Percentiles rank a stretch among this genome's conserved stretches.
Evolutionary conservation across 176 grass and related monocot genomes (phyloP).

Genomic region (Carex kokanica): DNA sequence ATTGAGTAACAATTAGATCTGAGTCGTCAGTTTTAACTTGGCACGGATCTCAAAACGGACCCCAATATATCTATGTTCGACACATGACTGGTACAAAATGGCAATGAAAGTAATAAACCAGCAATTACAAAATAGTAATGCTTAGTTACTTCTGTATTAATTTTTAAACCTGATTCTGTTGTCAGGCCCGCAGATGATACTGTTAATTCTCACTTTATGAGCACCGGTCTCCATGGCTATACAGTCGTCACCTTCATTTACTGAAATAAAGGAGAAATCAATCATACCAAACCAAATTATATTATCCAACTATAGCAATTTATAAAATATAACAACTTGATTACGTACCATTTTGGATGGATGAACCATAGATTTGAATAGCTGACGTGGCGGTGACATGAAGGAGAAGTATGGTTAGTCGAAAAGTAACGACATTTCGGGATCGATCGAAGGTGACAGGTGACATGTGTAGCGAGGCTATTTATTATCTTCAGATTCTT

Average conservation of each 20-base stretch:
- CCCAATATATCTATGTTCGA: slow-evolving; percentile 3
- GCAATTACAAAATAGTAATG: slow-evolving; percentile 14
- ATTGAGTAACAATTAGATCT: too few relatives aligned
- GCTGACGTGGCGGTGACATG: slow-evolving; percentile 12
- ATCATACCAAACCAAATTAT: not conserved
- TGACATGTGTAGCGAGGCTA: slow-evolving; percentile 36
- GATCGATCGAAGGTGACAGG: slow-evolving; percentile 31
- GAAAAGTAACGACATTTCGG: slow-evolving; percentile 13
- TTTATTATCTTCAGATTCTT: slow-evolving; percentile 32
- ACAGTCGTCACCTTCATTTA: slow-evolving; percentile 42
- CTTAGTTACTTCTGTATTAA: not conserved
- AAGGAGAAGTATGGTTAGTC: slow-evolving; percentile 34
- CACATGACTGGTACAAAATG: not conserved
- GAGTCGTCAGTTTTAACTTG: too few relatives aligned
- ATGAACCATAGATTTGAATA: slow-evolving; percentile 22
- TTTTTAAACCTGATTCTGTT: slow-evolving; percentile 44
- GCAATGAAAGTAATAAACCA: not conserved
- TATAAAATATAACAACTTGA: not conserved
- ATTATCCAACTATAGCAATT: not conserved
- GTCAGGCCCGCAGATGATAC: slow-evolving; percentile 32
- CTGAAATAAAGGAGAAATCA: not conserved
- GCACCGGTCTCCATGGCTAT: slow-evolving; percentile 36
- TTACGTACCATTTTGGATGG: slow-evolving; percentile 28
- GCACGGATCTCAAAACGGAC: too few relatives aligned
- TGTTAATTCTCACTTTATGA: slow-evolving; percentile 21